Base-by-base conservation (phyloP, 805 yeast genomes). In the Saturnispora serradocipensis region DNA sequence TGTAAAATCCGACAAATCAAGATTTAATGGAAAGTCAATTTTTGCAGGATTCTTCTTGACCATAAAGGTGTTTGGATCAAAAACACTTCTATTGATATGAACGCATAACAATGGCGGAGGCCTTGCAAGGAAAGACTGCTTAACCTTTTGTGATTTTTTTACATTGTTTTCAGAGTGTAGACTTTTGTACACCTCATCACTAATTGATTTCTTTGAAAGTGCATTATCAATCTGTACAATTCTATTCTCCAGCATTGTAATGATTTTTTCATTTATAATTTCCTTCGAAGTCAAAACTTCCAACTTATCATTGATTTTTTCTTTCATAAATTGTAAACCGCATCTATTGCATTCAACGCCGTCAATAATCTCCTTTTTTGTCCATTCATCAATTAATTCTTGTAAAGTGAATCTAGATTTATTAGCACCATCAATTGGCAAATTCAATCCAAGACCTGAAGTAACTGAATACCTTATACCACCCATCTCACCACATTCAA, bases 281-380 rank as follows among this genome's bases (percentile, higher is more conserved):
- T 61, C 35, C 54, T 58, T 46, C 7, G 48, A 53, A 7, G 54
- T 47, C 9, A 45, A 43, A 22, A 56, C 59, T 3, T 59, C 58
- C 4, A 75, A 49, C 55, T 76, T 75, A 15, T 65, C 70, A 18
- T 59, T 48, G 34, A 84, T 67, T 55, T 75, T 80, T n/a, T 72
- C 74, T 48, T 67, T 69, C 11, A 86, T 82, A 53, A 81, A 82
- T 28, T 67, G 66, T 57, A 91, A 72, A 3, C 95, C 91, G 72
- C 98, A 91, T 60, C 98, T 75, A 62, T 90, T 88, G 71, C 99
- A 91, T 67, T 89, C 91, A 36, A 91, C 99, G 45, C 89, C 96
- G 58, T 88, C 90, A 53, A 91, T 89, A 22, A 86, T 79, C 63
- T 91, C 99, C 39, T 90, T 87, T 52, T 78, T 75, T 5, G 74